Conservation (phyloP, 2,329 filamentous ascomycete species). For the Atkinsonella texensis region DNA sequence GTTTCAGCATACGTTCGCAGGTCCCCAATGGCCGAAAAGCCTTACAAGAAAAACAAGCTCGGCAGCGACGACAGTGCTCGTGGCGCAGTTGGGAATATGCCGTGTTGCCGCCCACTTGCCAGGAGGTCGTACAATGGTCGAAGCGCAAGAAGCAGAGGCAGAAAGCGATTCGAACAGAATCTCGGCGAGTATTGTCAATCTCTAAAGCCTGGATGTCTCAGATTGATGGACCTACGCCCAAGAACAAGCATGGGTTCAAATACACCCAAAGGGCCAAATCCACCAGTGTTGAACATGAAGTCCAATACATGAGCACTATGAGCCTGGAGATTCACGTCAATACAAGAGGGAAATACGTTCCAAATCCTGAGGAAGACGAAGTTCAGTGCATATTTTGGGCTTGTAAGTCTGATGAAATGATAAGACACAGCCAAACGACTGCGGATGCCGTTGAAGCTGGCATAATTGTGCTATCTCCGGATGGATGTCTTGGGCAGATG, state of each 20-base stretch:
- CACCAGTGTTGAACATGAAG: constrained; percentile 69
- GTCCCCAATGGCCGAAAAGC: constrained; percentile 35
- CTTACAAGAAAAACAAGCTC: constrained; percentile 37
- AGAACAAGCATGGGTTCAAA: constrained; percentile 70
- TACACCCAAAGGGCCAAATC: constrained; percentile 67
- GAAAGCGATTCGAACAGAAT: constrained; percentile 11
- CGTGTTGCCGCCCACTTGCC: constrained; percentile 53
- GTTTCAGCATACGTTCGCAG: constrained; percentile 39
- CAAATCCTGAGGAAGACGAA: constrained; percentile 84
- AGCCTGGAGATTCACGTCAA: constrained; percentile 89
- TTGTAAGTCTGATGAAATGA: constrained; percentile 58
- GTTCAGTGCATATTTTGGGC: constrained; percentile 86
- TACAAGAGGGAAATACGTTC: constrained; percentile 65
- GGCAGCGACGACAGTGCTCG: constrained; percentile 39
- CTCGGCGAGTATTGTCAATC: constrained; percentile 13
- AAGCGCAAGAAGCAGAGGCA: constrained; percentile 16
- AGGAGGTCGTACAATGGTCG: constrained; percentile 62
- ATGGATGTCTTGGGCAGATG: constrained; percentile 43
- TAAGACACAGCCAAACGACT: constrained; percentile 25
- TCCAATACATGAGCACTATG: constrained; percentile 94
- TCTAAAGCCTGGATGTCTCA: constrained; percentile 52
- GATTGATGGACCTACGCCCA: constrained; percentile 79
- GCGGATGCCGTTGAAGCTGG: constrained; percentile 48
- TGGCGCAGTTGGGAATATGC: constrained; percentile 62
- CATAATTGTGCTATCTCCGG: constrained; percentile 58